Evolutionary conservation across 495 filamentous ascomycete species (phyloP).

Genomic region (Penicillium bovifimosum): DNA sequence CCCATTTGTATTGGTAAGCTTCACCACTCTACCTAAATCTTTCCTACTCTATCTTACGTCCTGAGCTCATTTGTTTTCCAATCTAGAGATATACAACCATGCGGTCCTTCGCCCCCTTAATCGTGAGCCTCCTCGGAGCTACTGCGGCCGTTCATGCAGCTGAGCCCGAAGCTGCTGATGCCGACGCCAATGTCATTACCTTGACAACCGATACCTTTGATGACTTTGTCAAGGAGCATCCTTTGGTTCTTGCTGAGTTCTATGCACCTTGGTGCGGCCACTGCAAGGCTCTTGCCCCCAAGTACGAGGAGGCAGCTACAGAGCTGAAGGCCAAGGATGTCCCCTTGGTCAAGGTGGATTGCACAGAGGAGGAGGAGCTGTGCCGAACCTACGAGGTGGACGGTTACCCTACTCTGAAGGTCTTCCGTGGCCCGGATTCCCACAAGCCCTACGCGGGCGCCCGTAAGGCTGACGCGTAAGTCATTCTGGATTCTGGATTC

Average conservation of each 20-base stretch:
- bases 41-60: background rate
- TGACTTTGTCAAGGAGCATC: slow-evolving; percentile 76
- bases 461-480: slow-evolving; percentile 85
- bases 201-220: slow-evolving; percentile 82
- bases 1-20: slow-evolving; percentile 14
- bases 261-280: slow-evolving; percentile 99
- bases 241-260: slow-evolving; percentile 93
- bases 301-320: slow-evolving; percentile 91
- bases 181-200: slow-evolving; percentile 62
- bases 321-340: slow-evolving; percentile 94
- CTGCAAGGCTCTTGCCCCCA: slow-evolving; percentile 90
- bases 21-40: background rate
- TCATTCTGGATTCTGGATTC: slow-evolving; percentile 9
- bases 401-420: slow-evolving; percentile 96
- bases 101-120: slow-evolving; percentile 51
- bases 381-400: slow-evolving; percentile 87
- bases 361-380: slow-evolving; percentile 87
- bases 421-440: slow-evolving; percentile 92
- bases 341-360: slow-evolving; percentile 88
- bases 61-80: slow-evolving; percentile 4
- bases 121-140: slow-evolving; percentile 56
- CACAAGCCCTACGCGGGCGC: slow-evolving; percentile 78
- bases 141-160: slow-evolving; percentile 58
- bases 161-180: slow-evolving; percentile 39
- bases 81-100: slow-evolving; percentile 29